These are phyloP conservation scores for Immersiella caudata DNA, from an alignment of 495 filamentous ascomycete species.

Conservation along the genomic window DNA sequence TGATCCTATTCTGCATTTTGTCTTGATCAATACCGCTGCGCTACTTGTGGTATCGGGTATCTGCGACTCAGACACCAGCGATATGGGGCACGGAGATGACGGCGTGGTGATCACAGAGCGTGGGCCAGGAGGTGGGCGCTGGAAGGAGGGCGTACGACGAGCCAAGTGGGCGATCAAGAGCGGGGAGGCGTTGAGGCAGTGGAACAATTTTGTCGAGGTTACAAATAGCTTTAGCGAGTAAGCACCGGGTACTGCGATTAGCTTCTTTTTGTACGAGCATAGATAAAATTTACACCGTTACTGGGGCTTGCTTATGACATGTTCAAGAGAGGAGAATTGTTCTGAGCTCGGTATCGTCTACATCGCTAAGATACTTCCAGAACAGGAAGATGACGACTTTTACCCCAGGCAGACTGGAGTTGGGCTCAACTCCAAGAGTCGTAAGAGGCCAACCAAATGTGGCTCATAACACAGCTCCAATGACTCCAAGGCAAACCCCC, in stretches of 20 bases:
- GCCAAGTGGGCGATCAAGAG: constrained; percentile 83
- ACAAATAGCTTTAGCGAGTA: constrained; percentile 43
- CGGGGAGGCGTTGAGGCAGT: constrained; percentile 75
- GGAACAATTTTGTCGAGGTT: constrained; percentile 67
- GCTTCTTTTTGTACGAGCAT: neutral
- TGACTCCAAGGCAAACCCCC: too few relatives aligned
- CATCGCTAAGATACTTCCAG: too few relatives aligned
- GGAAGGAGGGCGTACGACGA: constrained; percentile 88
- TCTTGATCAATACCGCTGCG: constrained; percentile 90
- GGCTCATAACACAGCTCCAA: too few relatives aligned
- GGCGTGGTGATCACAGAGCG: constrained; percentile 77
- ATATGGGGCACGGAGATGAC: constrained; percentile 64
- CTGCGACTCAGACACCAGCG: constrained; percentile 78
- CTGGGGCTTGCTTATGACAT: too few relatives aligned
- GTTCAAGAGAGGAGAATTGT: too few relatives aligned
- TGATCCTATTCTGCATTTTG: constrained; percentile 89
- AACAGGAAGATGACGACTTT: too few relatives aligned
- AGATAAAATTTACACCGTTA: neutral
- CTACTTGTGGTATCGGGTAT: constrained; percentile 80
- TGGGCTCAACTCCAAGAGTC: too few relatives aligned
- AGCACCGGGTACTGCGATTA: neutral
- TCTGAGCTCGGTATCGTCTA: too few relatives aligned
- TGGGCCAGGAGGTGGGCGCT: constrained; percentile 81
- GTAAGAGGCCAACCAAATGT: too few relatives aligned
- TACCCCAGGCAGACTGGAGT: too few relatives aligned